Evolutionary conservation across 2,329 filamentous ascomycete species (phyloP).

Genomic region (Didymella exigua): DNA sequence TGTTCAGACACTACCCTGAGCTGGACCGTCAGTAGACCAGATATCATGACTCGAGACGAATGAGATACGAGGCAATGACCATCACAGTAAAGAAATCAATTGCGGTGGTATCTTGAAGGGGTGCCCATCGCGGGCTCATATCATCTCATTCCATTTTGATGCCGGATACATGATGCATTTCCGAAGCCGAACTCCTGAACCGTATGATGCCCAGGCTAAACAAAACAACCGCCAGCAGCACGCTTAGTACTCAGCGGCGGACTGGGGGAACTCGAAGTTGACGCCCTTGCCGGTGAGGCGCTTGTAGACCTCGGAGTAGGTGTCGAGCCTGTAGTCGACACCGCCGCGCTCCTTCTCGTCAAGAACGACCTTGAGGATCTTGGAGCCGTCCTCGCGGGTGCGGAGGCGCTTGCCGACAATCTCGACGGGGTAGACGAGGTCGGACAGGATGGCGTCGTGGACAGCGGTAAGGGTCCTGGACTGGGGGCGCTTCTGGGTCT

Average conservation of each 20-base stretch:
- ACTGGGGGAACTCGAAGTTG: slow-evolving; percentile 98
- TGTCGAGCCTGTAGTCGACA: slow-evolving; percentile 99
- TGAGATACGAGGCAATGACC: slow-evolving; percentile 1
- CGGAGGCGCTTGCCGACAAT: slow-evolving; percentile 98
- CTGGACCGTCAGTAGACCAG: slow-evolving; percentile 61
- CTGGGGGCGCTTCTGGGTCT: slow-evolving; percentile 98
- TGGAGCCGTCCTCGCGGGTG: slow-evolving; percentile 98
- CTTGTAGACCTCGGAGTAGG: slow-evolving; percentile 99
- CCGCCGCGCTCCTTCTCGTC: slow-evolving; percentile 99
- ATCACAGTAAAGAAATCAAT: slow-evolving; percentile 44
- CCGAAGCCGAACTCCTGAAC: slow-evolving; percentile 48
- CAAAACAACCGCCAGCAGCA: slow-evolving; percentile 23
- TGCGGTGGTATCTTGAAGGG: slow-evolving; percentile 45
- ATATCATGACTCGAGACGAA: not conserved
- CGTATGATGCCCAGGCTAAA: slow-evolving; percentile 33
- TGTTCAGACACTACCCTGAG: slow-evolving; percentile 76
- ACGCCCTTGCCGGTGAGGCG: slow-evolving; percentile 95
- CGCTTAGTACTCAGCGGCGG: slow-evolving; percentile 79
- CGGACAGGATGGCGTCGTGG: slow-evolving; percentile 96
- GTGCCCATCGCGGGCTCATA: slow-evolving; percentile 40
- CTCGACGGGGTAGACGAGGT: slow-evolving; percentile 99
- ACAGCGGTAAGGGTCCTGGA: slow-evolving; percentile 97
- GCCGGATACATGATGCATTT: slow-evolving; percentile 49
- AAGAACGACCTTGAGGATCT: slow-evolving; percentile 97
- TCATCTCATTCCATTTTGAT: slow-evolving; percentile 48